These are phyloP conservation scores for Knufia fluminis DNA, from an alignment of 2,329 filamentous ascomycete genomes.

Conservation along the genomic window DNA sequence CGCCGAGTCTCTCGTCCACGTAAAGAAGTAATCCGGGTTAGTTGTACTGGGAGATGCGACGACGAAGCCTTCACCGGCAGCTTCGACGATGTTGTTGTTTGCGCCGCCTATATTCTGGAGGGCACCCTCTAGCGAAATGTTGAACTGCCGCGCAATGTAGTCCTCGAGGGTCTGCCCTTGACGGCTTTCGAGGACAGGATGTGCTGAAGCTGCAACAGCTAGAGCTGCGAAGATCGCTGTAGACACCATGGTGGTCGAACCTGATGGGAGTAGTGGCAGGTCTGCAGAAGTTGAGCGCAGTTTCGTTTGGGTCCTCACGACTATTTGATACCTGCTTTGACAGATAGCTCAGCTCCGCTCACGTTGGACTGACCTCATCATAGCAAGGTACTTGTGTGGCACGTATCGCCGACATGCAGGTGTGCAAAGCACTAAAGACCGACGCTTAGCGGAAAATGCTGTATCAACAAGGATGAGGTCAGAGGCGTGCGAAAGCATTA, in stretches of 20 bases:
- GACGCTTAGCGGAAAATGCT: no score
- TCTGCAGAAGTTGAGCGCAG: no score
- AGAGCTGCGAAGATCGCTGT: constrained; percentile 4
- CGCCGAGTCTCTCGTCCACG: constrained; percentile 69
- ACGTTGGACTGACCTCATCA: no score
- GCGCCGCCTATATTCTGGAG: constrained; percentile 47
- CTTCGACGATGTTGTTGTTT: constrained; percentile 39
- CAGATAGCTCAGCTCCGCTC: no score
- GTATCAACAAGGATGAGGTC: no score
- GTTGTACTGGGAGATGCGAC: constrained; percentile 49
- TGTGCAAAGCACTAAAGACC: no score
- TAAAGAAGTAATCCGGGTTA: constrained; percentile 59
- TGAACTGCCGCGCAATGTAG: constrained; percentile 38
- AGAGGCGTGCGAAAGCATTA: no score
- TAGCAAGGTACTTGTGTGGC: no score
- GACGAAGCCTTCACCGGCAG: constrained; percentile 44
- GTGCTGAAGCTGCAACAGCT: constrained; percentile 4
- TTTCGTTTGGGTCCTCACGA: no score
- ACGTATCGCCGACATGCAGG: no score
- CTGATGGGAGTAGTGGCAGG: neutral
- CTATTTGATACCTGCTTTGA: no score
- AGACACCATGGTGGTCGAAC: neutral
- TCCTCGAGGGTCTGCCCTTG: constrained; percentile 19
- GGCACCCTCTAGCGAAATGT: constrained; percentile 44
- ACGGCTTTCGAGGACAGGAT: constrained; percentile 10